Evolutionary conservation across 2,329 filamentous ascomycete genomes (phyloP).

Genomic region (Epichloe amarillans): DNA sequence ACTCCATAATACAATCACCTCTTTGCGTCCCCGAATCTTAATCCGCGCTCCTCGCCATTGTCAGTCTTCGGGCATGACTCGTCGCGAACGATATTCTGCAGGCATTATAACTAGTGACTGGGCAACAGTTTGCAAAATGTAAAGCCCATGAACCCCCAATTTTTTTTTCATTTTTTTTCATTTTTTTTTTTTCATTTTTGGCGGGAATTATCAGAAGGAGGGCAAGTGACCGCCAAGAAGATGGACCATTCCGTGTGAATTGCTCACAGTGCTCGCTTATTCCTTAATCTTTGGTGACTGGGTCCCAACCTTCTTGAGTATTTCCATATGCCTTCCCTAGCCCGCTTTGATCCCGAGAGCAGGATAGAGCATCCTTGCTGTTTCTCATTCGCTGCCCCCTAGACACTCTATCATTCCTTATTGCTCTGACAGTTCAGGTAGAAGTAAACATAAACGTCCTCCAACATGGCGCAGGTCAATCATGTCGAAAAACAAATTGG

Average conservation of each 20-base stretch:
- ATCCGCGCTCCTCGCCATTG: background rate
- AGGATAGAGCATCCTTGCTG: background rate
- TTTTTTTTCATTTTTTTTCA: background rate
- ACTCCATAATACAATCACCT: background rate
- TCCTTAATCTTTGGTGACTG: constrained; percentile 1
- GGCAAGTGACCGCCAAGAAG: constrained; percentile 1
- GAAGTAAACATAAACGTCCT: constrained; percentile 6
- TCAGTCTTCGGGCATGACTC: constrained; percentile 6
- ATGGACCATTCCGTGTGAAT: constrained; percentile 1
- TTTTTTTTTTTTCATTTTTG: too few relatives aligned
- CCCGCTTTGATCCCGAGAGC: constrained; percentile 3
- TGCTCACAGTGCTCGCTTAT: background rate
- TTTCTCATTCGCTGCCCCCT: background rate
- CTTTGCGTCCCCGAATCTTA: background rate
- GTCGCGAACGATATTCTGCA: constrained; percentile 6
- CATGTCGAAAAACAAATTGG: background rate
- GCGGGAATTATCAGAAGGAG: background rate
- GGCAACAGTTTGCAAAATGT: constrained; percentile 7
- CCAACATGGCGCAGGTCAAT: constrained; percentile 6
- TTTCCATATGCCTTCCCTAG: constrained; percentile 1
- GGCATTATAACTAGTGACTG: constrained; percentile 5
- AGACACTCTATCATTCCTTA: background rate
- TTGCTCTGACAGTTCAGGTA: constrained; percentile 4
- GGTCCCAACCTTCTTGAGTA: constrained; percentile 3
- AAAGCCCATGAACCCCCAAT: background rate